phyloP scores from a whole-genome alignment of 1,284 basidiomycete species.

The Pseudozyma thailandica region DNA sequence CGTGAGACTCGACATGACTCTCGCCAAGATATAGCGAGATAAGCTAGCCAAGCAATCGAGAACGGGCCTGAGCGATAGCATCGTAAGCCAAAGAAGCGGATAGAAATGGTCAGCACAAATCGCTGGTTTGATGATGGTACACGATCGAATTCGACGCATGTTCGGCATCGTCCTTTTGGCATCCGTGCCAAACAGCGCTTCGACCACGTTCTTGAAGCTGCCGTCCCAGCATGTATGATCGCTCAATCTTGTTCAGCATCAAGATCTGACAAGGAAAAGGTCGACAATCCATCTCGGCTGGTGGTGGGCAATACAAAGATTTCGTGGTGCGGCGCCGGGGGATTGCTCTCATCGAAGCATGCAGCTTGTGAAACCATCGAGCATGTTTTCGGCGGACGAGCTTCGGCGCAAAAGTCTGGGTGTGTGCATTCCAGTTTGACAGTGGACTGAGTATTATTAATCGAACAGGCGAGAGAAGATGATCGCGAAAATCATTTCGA shows the following conservation, averaged over 20 bases:
- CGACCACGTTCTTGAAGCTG: not conserved
- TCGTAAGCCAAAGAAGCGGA: not conserved
- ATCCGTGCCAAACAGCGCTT: not conserved
- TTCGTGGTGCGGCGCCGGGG: not conserved
- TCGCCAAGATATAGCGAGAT: not conserved
- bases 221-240: not conserved
- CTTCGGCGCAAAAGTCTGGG: constrained; percentile 13
- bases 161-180: not conserved
- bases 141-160: not conserved
- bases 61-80: not conserved
- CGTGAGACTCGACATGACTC: too few species aligned
- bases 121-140: not conserved
- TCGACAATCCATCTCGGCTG: too few species aligned
- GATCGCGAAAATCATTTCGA: too few species aligned
- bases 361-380: constrained; percentile 24
- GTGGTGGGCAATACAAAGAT: not conserved
- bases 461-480: too few species aligned
- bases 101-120: not conserved
- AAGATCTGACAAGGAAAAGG: not conserved
- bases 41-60: not conserved
- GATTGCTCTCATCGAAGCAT: constrained; percentile 20
- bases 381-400: not conserved
- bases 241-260: not conserved
- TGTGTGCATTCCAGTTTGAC: not conserved
- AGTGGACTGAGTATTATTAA: too few species aligned